Conservation (phyloP, 225 moss, liverwort and hornwort genomes). For the Straminergon stramineum region DNA sequence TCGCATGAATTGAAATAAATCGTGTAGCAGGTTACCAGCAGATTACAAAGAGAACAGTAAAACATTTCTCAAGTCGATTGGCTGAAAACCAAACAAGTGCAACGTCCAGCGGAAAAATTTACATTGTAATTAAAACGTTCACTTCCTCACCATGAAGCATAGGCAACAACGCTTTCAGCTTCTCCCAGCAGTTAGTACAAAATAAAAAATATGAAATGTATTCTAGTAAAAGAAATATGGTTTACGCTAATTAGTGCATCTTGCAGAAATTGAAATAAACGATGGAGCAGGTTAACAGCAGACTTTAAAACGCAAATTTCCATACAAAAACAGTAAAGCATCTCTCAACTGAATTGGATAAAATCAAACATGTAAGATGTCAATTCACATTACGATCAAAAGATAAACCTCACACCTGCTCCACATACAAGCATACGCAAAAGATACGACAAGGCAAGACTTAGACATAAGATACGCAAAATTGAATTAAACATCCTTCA, state of each 20-base stretch:
- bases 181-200: background rate
- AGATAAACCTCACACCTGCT: background rate
- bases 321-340: no score
- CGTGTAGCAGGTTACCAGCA: background rate
- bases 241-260: background rate
- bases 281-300: background rate
- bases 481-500: background rate
- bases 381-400: background rate
- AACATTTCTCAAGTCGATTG: background rate
- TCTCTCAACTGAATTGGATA: background rate
- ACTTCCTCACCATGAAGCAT: background rate
- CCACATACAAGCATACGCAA: background rate
- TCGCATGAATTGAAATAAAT: background rate
- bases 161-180: background rate
- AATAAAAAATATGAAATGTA: background rate
- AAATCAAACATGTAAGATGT: background rate
- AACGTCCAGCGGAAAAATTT: background rate
- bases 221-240: background rate
- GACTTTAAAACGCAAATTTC: background rate
- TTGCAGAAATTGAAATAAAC: background rate
- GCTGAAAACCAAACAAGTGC: background rate
- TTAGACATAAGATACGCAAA: background rate
- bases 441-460: background rate
- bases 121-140: background rate
- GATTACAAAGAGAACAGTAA: background rate